phyloP scores from a whole-genome alignment of 345 rosid species.

The Ceriops zippeliana region DNA sequence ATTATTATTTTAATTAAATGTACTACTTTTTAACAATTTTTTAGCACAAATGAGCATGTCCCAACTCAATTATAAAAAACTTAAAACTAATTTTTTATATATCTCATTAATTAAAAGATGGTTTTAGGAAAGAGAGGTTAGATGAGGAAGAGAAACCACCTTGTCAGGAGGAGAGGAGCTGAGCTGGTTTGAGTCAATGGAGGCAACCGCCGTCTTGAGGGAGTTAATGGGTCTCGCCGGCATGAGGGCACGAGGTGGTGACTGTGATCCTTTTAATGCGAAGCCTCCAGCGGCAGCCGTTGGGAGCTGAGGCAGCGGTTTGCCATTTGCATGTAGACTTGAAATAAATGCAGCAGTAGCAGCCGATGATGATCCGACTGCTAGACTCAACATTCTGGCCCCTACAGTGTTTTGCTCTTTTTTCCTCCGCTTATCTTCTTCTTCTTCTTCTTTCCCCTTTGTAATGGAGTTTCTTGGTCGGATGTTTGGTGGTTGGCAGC shows the following conservation, averaged over 20 bases:
- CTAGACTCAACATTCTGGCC: constrained; percentile 17
- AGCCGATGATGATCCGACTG: constrained; percentile 24
- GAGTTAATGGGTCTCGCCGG: constrained; percentile 18
- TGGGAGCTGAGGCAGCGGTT: constrained; percentile 8
- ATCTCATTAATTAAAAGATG: background rate
- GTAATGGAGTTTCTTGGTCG: too few relatives aligned
- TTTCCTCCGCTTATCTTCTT: background rate
- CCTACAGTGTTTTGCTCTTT: too few relatives aligned
- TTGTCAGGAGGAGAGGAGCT: constrained; percentile 28
- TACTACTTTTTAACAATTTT: too few relatives aligned
- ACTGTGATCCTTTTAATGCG: constrained; percentile 5
- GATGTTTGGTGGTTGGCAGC: background rate
- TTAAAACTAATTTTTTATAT: too few relatives aligned
- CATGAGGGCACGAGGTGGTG: background rate
- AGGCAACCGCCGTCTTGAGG: constrained; percentile 43
- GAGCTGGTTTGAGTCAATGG: constrained; percentile 40
- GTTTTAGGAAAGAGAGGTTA: background rate
- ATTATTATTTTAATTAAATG: too few relatives aligned
- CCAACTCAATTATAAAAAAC: too few relatives aligned
- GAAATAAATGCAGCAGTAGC: constrained; percentile 5
- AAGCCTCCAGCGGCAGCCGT: background rate
- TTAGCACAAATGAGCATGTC: too few relatives aligned
- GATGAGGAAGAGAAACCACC: constrained; percentile 17
- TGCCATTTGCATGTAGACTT: background rate
- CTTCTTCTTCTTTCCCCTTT: background rate